Conservation (phyloP, 768 basidiomycete species). For the Leccinum boreale region DNA sequence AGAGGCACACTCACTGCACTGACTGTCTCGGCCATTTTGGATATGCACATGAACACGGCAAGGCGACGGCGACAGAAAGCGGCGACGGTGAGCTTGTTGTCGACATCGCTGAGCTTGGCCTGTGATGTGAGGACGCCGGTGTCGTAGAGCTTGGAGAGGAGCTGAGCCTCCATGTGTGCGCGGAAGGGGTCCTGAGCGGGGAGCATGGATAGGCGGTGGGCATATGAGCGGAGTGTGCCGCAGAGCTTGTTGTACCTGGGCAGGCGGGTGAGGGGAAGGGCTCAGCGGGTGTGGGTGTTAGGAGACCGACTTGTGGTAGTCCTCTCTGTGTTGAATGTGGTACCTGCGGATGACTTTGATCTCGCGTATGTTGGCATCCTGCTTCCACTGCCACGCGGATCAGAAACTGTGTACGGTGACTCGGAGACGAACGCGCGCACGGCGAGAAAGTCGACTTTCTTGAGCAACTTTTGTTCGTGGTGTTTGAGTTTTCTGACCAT, state of each 20-base stretch:
- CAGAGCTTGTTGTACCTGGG: constrained; percentile 90
- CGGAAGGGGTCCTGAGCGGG: constrained; percentile 90
- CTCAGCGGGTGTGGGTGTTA: not conserved
- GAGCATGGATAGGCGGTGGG: constrained; percentile 83
- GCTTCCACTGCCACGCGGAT: constrained; percentile 73
- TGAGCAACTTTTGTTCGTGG: constrained; percentile 93
- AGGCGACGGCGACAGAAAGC: constrained; percentile 90
- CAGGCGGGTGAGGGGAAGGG: constrained; percentile 1
- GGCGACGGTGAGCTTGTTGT: constrained; percentile 91
- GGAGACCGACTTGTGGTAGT: constrained; percentile 78
- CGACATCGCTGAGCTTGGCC: constrained; percentile 90
- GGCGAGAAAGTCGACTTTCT: constrained; percentile 95
- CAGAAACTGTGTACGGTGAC: not conserved
- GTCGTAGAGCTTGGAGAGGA: constrained; percentile 95
- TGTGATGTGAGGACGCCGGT: constrained; percentile 87
- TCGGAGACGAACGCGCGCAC: constrained; percentile 42
- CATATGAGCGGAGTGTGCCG: constrained; percentile 79
- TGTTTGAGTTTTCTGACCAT: constrained; percentile 95
- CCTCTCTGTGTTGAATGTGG: constrained; percentile 91
- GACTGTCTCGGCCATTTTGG: constrained; percentile 95
- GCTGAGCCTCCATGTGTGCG: constrained; percentile 74
- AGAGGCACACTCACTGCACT: constrained; percentile 65
- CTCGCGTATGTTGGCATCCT: constrained; percentile 88
- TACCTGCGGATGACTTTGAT: constrained; percentile 93
- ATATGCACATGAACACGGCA: constrained; percentile 87